Evolutionary conservation across 768 basidiomycete genomes (phyloP).

Genomic region (Termitomyces sp.): DNA sequence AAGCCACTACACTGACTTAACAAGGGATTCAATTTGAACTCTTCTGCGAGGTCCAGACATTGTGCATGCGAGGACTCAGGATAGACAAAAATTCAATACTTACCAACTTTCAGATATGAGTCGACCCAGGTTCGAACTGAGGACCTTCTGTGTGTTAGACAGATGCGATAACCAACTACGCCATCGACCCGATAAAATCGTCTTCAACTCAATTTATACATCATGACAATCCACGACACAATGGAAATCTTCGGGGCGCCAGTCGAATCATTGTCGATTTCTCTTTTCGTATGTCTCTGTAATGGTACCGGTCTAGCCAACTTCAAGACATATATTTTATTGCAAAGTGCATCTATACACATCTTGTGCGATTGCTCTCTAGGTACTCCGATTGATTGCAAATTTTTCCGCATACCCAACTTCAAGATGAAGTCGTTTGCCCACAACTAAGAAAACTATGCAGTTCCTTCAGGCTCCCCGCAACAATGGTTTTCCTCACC

Average conservation of each 20-base stretch:
- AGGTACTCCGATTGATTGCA: constrained; percentile 57
- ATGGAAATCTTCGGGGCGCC: too few species aligned
- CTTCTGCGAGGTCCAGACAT: too few species aligned
- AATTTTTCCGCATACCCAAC: constrained; percentile 81
- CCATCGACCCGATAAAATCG: constrained; percentile 47
- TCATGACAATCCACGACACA: too few species aligned
- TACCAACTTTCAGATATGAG: too few species aligned
- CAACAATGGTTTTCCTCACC: constrained; percentile 65
- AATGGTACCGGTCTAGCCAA: not conserved
- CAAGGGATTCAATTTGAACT: too few species aligned
- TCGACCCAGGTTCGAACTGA: constrained; percentile 18
- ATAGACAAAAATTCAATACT: too few species aligned
- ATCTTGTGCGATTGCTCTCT: constrained; percentile 59
- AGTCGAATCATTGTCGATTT: not conserved
- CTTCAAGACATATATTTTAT: constrained; percentile 13
- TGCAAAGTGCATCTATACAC: constrained; percentile 66
- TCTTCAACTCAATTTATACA: too few species aligned
- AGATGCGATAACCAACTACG: constrained; percentile 83
- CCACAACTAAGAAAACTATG: constrained; percentile 91
- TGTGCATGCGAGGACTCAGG: too few species aligned
- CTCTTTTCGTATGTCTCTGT: too few species aligned
- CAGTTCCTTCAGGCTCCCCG: constrained; percentile 81
- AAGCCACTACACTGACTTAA: too few species aligned
- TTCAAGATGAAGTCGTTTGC: constrained; percentile 88
- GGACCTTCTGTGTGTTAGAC: constrained; percentile 50